Conservation (phyloP, 495 filamentous ascomycete species). For the Podospora sp. region DNA sequence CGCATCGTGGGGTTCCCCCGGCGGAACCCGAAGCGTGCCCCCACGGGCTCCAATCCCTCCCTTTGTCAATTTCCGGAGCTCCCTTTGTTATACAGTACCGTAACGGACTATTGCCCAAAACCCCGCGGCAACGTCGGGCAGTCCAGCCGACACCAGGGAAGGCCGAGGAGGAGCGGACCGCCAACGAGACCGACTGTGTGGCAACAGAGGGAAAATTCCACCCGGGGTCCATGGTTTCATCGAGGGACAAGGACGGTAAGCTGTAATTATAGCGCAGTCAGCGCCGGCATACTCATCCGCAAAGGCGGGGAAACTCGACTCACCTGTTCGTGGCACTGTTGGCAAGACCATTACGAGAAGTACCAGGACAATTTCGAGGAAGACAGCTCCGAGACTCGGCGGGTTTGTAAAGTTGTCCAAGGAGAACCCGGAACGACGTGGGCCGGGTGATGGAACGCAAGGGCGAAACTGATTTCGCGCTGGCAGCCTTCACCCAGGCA, state of each 20-base stretch:
- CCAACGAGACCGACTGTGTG: neutral
- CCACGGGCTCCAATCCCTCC: neutral
- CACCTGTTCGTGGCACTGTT: constrained; percentile 10
- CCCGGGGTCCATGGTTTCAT: neutral
- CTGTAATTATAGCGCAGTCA: neutral
- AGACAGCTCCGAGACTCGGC: neutral
- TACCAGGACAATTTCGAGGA: neutral
- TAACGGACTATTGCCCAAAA: constrained; percentile 6
- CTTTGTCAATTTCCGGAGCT: neutral
- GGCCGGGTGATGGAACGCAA: constrained; percentile 1
- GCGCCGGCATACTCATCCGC: neutral
- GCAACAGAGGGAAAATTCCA: neutral
- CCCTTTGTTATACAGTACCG: neutral
- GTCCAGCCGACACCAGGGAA: neutral
- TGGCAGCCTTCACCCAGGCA: neutral
- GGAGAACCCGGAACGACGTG: constrained; percentile 3
- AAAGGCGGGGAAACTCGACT: neutral
- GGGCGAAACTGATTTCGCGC: constrained; percentile 3
- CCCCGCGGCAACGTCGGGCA: neutral
- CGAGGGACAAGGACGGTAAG: neutral
- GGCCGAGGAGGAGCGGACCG: neutral
- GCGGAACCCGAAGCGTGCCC: no score
- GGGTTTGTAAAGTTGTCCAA: neutral
- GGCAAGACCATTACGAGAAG: constrained; percentile 5
- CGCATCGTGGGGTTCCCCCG: no score